Evolutionary conservation across 2,329 filamentous ascomycete species (phyloP), one percentile per base, ranked within the genome.

Genomic region (Paecilomyces sp.): DNA sequence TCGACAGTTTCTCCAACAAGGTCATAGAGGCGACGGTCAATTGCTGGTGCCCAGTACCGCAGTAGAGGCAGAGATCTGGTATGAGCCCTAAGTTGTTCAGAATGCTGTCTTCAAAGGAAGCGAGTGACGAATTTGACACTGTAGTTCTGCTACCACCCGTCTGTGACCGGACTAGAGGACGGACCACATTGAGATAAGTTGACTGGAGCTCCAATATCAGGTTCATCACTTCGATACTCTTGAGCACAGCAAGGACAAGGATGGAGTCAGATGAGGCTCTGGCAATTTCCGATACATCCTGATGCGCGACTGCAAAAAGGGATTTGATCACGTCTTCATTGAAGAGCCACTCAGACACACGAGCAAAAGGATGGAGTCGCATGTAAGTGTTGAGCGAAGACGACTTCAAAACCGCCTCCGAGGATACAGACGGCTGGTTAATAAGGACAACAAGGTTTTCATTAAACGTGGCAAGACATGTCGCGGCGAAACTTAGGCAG

Each of bases 271-370:
- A 85, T 3, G 86, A 79, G 11, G 91, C 85, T 66, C 85, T 86
- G 62, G 89, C 85, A 50, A 97, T 83, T 60, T 90, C 87, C 7
- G 83, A 80, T 15, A 88, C 78, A 65, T 93, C 85, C 71, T 95
- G 88, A 65, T 93, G 89, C 31, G 94, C 85, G 11, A 89, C 85
- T 59, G 85, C 82, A 73, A 97, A 93, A 1, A 99, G 77, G 13
- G 88, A 85, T 64, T 84, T 85, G 67, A 96, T 85, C 24, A 97
- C 90, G 64, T 89, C 91, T 68, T 95, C 91, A 70, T 96, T 97
- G 75, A 96, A 96, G 76, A 99, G 85, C 92, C 94, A 97, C 71
- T 99, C 94, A 90, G 97, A 97, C 15, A 96, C 88, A 61, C 95
- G 86, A 2, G 90, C 87, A 69, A 97, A 99, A 0, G 95, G 93